Evolutionary conservation across 306 rosid species (phyloP), one percentile per base, ranked within the genome.

Genomic region (Oemleria cerasiformis): DNA sequence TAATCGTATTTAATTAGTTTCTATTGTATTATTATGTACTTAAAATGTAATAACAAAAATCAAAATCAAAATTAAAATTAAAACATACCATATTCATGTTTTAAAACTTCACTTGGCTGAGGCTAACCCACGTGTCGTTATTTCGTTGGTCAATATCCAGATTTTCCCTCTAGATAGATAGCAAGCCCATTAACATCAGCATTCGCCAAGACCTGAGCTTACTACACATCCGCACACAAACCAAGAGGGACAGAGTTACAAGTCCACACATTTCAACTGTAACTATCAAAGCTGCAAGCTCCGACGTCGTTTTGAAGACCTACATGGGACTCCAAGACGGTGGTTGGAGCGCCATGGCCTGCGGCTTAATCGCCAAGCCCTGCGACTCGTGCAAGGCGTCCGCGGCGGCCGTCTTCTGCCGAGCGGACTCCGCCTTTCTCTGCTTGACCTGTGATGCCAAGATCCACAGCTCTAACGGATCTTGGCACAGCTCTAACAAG

Each of bases 321-420:
- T 15, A 5, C 20, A 90, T 93, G 98, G 94, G 89, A 67, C 81
- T 93, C 47, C 67, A 25, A 11, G 72, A 71, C 17, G 65, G 76
- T 20, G 70, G 74, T 17, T 84, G 84, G 34, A 77, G 67, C 20
- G 4, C 73, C 80, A 75, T 41, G 84, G 78, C 1, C 82, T 92
- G 84, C 74, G 61, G 73, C 42, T 80, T 83, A 36, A 86, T 86
- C 23, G 77, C 87, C 0, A 95, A 85, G 91, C 84, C 77, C 4
- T 95, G 99, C 25, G 96, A 91, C 75, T 80, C 92, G 2, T 95
- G 99, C 80, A 88, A 82, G 62, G 60, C 89, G 17, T 75, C 74
- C 1, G 55, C 90, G 0, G 88, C 97, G 0, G 82, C 88, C 0
- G 69, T 89, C 4, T 95, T 86, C 82, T 95, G 99, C 83, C 85